A percentile compares a stretch with the other conserved stretches of the same genome.
phyloP scores from a whole-genome alignment of 2,329 filamentous ascomycete genomes.

The Paraconiothyrium brasiliense region DNA sequence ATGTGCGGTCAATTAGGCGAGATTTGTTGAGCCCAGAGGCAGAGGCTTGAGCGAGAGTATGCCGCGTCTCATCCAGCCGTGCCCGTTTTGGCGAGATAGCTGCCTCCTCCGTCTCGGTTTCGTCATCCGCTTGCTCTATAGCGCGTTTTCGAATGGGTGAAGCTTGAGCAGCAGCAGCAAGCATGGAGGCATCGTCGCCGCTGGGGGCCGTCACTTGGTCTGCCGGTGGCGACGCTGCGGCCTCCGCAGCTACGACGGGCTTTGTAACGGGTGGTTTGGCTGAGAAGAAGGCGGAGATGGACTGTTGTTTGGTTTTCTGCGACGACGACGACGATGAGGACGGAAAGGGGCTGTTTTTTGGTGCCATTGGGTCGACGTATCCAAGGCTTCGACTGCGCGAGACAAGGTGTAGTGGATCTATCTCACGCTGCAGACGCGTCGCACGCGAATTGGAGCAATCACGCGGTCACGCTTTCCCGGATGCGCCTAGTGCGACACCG shows the following conservation, averaged over 20 bases:
- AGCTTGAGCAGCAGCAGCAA: constrained; percentile 23
- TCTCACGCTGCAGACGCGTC: constrained; percentile 22
- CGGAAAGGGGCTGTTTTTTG: constrained; percentile 44
- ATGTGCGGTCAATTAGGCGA: constrained; percentile 56
- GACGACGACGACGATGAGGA: constrained; percentile 37
- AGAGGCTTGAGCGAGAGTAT: constrained; percentile 34
- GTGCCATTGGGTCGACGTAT: constrained; percentile 43
- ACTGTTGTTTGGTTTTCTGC: constrained; percentile 74
- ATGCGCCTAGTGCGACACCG: too few species aligned
- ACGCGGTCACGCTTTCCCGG: constrained; percentile 34
- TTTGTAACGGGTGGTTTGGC: constrained; percentile 49
- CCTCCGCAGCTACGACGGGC: constrained; percentile 25
- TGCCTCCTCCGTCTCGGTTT: constrained; percentile 38
- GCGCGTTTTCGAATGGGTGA: constrained; percentile 36
- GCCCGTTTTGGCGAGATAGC: constrained; percentile 52
- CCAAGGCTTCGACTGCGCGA: constrained; percentile 15
- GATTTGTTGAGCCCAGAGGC: constrained; percentile 41
- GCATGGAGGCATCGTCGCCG: constrained; percentile 28
- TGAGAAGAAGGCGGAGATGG: constrained; percentile 87
- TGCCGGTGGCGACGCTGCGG: constrained; percentile 32
- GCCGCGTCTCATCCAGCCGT: constrained; percentile 32
- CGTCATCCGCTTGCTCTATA: constrained; percentile 49
- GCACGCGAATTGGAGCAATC: constrained; percentile 21
- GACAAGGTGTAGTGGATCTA: constrained; percentile 17
- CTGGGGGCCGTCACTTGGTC: constrained; percentile 15